Evolutionary conservation across 2,329 filamentous ascomycete species (phyloP), one percentile per base, ranked within the genome.

Genomic region (Pseudocercospora crystallina): DNA sequence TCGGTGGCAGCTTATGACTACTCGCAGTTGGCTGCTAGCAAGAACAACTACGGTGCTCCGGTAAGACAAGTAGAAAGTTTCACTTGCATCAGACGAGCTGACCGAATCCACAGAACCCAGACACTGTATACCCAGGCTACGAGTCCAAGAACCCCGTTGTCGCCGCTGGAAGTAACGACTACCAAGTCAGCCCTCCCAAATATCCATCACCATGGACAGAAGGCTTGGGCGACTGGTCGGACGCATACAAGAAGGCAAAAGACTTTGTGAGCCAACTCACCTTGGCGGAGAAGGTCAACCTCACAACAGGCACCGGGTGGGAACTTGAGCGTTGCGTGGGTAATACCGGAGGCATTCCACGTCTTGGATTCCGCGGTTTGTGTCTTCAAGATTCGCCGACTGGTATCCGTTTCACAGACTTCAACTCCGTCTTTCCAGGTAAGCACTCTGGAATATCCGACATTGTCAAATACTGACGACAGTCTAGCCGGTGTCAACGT

Each of bases 221-320:
- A 35, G 62, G 60, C 31, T 38, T 51, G 11, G 87, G 86, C 8
- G 73, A 80, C 36, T 69, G 66, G 66, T 45, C 51, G 15, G 52
- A 53, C 17, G 64, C 65, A n/a, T 69, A 68, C 43, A 53, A 47
- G 17, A 59, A 65, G 47, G 67, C 67, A 38, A 47, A 53, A 15
- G 60, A 56, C 20, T 61, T 69, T 31, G 66, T 69, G 13, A 54
- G 54, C 15, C 61, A 69, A 46, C 53, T 69, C 46, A 68, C 63
- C 26, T 50, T 66, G 15, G 58, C 60, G 11, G 65, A 69, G 56
- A 68, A 67, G 51, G 64, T 68, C 53, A 68, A 68, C 49, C 47
- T 69, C 31, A 68, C 65, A 11, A 67, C 63, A 12, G 63, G 64
- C 32, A 81, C 86, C 58, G 90, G 62, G n/a, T 64, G 43, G 55